phyloP scores from a whole-genome alignment of 345 rosid species.

The Populus deltoides region DNA sequence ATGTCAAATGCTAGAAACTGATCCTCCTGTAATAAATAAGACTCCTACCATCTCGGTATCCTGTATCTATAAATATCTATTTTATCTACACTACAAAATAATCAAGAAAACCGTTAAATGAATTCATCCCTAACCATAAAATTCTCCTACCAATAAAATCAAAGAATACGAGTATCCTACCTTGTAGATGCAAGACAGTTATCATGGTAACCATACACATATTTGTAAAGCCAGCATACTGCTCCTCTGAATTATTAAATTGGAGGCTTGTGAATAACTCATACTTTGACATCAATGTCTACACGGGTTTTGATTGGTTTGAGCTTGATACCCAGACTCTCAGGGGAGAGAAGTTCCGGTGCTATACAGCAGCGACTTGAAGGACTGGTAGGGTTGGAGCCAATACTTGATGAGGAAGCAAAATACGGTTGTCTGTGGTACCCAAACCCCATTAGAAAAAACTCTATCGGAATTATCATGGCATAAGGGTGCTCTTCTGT shows the following conservation, averaged over 20 bases:
- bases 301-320: constrained; percentile 62
- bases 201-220: background rate
- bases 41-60: no score
- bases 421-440: constrained; percentile 33
- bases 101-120: no score
- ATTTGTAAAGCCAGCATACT: constrained; percentile 7
- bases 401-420: constrained; percentile 35
- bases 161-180: constrained; percentile 35
- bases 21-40: no score
- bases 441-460: constrained; percentile 53
- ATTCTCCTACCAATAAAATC: constrained; percentile 26
- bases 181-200: constrained; percentile 8
- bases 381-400: constrained; percentile 42
- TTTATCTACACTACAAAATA: no score
- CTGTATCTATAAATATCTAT: no score
- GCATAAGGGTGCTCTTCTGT: constrained; percentile 68
- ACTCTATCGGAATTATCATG: constrained; percentile 60
- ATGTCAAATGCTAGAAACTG: no score
- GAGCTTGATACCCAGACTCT: constrained; percentile 60
- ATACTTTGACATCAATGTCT: constrained; percentile 1
- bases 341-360: constrained; percentile 60
- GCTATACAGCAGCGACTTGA: constrained; percentile 42
- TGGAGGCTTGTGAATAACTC: background rate
- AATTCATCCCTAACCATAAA: background rate
- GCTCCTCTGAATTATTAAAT: background rate